These are phyloP conservation scores for Citrullus colocynthis DNA, from an alignment of 306 rosid genomes.

Conservation along the genomic window DNA sequence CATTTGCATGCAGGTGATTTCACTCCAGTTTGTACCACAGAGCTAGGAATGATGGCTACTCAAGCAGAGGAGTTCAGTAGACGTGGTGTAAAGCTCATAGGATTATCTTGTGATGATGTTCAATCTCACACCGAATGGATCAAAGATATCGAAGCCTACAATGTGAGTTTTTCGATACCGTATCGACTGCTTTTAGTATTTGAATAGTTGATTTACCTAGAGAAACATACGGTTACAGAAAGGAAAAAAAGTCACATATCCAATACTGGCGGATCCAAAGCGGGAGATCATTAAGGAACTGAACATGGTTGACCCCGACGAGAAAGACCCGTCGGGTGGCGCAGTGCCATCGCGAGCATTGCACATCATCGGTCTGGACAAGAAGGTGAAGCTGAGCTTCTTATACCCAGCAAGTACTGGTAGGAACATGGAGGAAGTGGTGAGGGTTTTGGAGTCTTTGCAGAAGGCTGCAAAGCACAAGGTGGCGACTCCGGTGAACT, in stretches of 20 bases:
- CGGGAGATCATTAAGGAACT: constrained; percentile 62
- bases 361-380: constrained; percentile 66
- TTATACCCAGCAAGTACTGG: constrained; percentile 73
- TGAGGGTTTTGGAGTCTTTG: constrained; percentile 68
- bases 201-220: neutral
- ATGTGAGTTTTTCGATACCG: constrained; percentile 16
- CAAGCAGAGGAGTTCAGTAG: constrained; percentile 29
- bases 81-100: constrained; percentile 54
- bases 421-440: constrained; percentile 75
- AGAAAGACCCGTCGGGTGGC: constrained; percentile 38
- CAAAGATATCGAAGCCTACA: constrained; percentile 71
- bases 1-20: constrained; percentile 42
- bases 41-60: constrained; percentile 58
- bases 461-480: constrained; percentile 43
- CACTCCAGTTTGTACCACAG: constrained; percentile 84
- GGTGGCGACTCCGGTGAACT: constrained; percentile 66
- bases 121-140: constrained; percentile 52
- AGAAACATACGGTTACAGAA: constrained; percentile 17
- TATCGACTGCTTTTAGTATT: neutral
- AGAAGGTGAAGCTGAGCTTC: constrained; percentile 63
- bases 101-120: constrained; percentile 60
- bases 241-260: constrained; percentile 54
- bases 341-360: constrained; percentile 65
- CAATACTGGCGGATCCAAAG: constrained; percentile 47
- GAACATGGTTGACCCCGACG: constrained; percentile 81